Base-by-base conservation (phyloP, 1,284 basidiomycete species). In the Ceratobasidium sp. region DNA sequence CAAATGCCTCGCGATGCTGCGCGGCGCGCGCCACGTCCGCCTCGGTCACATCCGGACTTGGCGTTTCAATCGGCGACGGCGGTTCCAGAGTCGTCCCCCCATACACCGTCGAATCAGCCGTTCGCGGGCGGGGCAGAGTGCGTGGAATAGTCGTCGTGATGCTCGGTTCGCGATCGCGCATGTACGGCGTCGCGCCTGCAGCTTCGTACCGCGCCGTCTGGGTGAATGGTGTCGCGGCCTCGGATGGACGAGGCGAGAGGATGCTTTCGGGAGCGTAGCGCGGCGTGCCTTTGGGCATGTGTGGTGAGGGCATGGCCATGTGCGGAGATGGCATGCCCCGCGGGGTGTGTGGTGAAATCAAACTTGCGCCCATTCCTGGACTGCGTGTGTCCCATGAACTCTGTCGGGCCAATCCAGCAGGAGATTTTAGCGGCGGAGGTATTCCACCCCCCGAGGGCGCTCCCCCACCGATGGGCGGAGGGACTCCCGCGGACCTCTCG, bases 1-100 rank as follows among this genome's bases (percentile, higher is more conserved):
- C 70, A 32, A 73, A 73, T 13, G 70, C 70, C 11, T 73, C 70
- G 2, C 70, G 70, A n/a, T 73, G 70, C 29, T 64, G 70, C 29
- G 70, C 70, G 1, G 70, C 70, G 8, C 57, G 43, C 29, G 70
- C 59, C 17, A 64, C n/a, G 44, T 73, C 70, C 32, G 44, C 70
- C 44, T 73, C 70, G 44, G 70, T 51, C 44, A 73, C 70, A 17
- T 73, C 70, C 5, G 59, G 46, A 32, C 40, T 46, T 6, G 59
- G 44, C 29, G 43, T 61, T 19, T 46, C 44, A n/a, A 32, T 51
- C 57, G 44, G 43, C 32, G 70, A 59, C n/a, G 40, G 57, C 15
- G 59, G 40, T 9, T 29, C 46, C 6, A 7, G 25, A 2, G 43
- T 40, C 43, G 40, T 65, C 13, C 57, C 54, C n/a, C 54, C 32